phyloP scores from a whole-genome alignment of 306 rosid species.

The Leucaena leucocephala region DNA sequence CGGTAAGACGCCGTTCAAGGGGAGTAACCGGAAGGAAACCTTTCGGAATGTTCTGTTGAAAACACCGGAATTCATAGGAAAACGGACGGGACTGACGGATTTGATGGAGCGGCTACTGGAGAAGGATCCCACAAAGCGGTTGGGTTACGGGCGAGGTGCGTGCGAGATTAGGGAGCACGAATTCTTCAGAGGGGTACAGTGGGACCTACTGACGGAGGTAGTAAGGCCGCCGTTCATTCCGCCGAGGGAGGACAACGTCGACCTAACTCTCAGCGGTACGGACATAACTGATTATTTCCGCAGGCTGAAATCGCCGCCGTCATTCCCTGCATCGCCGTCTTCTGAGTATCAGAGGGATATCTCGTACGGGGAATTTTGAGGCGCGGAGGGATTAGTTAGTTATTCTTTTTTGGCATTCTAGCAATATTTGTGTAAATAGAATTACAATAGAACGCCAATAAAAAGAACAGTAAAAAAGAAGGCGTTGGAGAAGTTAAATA shows the following conservation, averaged over 20 bases:
- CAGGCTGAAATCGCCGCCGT: slow-evolving; percentile 56
- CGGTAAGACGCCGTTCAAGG: slow-evolving; percentile 91
- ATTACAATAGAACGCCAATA: slow-evolving; percentile 43
- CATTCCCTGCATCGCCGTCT: slow-evolving; percentile 64
- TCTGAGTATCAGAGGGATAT: slow-evolving; percentile 33
- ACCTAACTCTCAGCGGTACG: background rate
- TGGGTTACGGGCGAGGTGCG: slow-evolving; percentile 83
- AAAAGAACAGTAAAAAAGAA: slow-evolving; percentile 7
- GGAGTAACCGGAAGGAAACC: slow-evolving; percentile 80
- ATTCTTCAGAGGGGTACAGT: slow-evolving; percentile 75
- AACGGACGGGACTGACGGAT: slow-evolving; percentile 62
- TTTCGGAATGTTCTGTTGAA: slow-evolving; percentile 68
- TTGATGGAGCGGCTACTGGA: slow-evolving; percentile 65
- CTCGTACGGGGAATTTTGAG: slow-evolving; percentile 57
- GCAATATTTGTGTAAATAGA: slow-evolving; percentile 44
- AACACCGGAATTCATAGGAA: slow-evolving; percentile 77
- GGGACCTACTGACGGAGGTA: slow-evolving; percentile 77
- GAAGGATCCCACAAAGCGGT: slow-evolving; percentile 75
- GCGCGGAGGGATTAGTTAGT: slow-evolving; percentile 38
- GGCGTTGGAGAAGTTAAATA: slow-evolving; percentile 34
- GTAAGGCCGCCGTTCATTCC: slow-evolving; percentile 86
- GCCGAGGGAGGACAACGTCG: slow-evolving; percentile 43
- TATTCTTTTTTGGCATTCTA: slow-evolving; percentile 14
- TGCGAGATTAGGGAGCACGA: slow-evolving; percentile 76
- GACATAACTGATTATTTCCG: slow-evolving; percentile 61